These are phyloP conservation scores for Pneumocystis carinii DNA, from an alignment of 1,139 yeast genomes.

Conservation along the genomic window DNA sequence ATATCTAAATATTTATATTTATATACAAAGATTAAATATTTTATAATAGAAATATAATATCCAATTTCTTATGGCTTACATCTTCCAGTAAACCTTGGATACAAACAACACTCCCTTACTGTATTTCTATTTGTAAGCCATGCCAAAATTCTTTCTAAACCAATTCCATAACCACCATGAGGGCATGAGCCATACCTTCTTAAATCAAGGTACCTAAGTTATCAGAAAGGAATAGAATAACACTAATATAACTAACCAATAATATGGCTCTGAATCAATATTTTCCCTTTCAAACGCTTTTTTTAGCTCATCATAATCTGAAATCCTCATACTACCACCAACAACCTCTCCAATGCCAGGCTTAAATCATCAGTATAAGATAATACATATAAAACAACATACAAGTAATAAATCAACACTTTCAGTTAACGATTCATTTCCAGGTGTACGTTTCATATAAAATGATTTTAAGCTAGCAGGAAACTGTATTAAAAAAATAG, in stretches of 20 bases:
- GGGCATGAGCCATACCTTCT: constrained; percentile 96
- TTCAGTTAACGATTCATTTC: constrained; percentile 89
- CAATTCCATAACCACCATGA: constrained; percentile 98
- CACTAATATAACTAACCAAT: constrained; percentile 46
- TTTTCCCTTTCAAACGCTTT: constrained; percentile 89
- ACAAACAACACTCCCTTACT: constrained; percentile 64
- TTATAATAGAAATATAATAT: not conserved
- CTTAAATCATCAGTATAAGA: constrained; percentile 8
- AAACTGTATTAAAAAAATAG: constrained; percentile 82
- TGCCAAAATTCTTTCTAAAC: constrained; percentile 94
- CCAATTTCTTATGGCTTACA: constrained; percentile 56
- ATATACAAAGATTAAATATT: not conserved
- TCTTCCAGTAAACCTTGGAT: constrained; percentile 96
- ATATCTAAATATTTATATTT: not conserved
- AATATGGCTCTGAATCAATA: constrained; percentile 63
- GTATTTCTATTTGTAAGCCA: constrained; percentile 97
- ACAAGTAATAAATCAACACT: constrained; percentile 82
- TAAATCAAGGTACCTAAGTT: constrained; percentile 43
- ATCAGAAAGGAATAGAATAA: not conserved
- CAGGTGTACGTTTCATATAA: constrained; percentile 87
- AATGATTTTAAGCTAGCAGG: constrained; percentile 95
- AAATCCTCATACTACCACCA: constrained; percentile 98
- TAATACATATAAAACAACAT: not conserved
- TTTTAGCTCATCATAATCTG: constrained; percentile 61
- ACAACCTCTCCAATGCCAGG: constrained; percentile 45